Evolutionary conservation across 2,329 filamentous ascomycete genomes (phyloP), one percentile per base, ranked within the genome.

Genomic region (Aspergillus pseudoglaucus): DNA sequence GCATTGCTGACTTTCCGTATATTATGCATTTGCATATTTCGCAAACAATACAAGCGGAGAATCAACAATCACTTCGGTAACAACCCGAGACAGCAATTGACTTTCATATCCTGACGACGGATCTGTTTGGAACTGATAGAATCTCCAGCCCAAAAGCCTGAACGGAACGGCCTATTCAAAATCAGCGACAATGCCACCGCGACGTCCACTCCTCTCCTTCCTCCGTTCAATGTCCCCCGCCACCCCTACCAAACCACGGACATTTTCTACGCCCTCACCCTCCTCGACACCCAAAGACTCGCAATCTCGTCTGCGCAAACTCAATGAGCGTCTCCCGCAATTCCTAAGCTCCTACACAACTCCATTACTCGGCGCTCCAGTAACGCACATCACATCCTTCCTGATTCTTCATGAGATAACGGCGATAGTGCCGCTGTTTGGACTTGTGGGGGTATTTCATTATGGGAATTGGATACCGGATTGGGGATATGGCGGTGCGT

Each of bases 391-490:
- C 38, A 81, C 85, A 1, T 84, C 91, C 0, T 98, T 98, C 66
- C 75, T 97, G 9, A 74, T 96, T 35, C 78, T 98, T 0, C 93
- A 98, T 73, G 93, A 98, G 68, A 65, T 96, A 40, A 97, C 93
- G 0, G 91, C 93, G 8, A 72, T 96, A 9, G 68, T 91, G 1
- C 91, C 91, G 0, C 70, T 97, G 0, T 66, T 94, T 35, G 84
- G 80, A 0, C 77, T 97, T 1, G 83, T 87, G 18, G 83, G 78
- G 1, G 65, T 82, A 1, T 95, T 98, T 67, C 88, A 97, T 70
- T 90, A 88, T 64, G 82, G 82, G 1, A 75, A 83, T 52, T 87
- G 85, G 76, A 76, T 89, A 23, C 90, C 91, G 0, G 69, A 77
- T 4, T 74, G 72, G 54, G 53, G 59, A 4, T 58, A 60, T 4